Percentiles rank a stretch among this genome's conserved stretches.
Evolutionary conservation across 345 rosid species (phyloP).

Genomic region (Salix caprea): DNA sequence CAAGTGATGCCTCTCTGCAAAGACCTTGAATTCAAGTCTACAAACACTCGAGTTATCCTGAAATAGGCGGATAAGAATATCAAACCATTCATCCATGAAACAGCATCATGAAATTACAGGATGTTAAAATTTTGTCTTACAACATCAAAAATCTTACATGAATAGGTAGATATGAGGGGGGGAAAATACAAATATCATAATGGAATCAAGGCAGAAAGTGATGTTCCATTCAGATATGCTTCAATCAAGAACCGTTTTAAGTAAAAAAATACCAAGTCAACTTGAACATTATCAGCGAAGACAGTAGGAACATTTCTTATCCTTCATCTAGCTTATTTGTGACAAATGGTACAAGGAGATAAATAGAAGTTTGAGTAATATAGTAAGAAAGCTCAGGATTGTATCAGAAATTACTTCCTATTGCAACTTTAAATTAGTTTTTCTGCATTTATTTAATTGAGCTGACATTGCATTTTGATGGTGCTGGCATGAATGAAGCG

Average conservation of each 20-base stretch:
- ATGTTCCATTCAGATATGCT: neutral
- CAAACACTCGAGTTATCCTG: constrained; percentile 31
- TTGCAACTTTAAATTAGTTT: neutral
- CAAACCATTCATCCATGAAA: neutral
- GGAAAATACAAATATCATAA: neutral
- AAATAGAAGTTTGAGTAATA: neutral
- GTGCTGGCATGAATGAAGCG: neutral
- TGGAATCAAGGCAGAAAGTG: neutral
- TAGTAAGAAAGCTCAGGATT: neutral
- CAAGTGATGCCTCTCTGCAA: constrained; percentile 13
- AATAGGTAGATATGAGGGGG: neutral
- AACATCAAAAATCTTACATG: neutral
- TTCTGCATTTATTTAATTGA: neutral
- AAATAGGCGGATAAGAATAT: constrained; percentile 11
- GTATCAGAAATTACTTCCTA: neutral
- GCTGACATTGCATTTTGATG: neutral
- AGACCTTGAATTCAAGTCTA: constrained; percentile 14
- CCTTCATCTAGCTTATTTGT: neutral
- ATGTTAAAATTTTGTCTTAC: neutral
- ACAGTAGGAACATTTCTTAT: neutral
- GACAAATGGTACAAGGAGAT: neutral
- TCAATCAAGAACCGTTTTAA: neutral
- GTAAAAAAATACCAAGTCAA: neutral
- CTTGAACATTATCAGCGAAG: too few relatives aligned
- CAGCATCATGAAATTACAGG: neutral